Percentiles rank a stretch among this genome's conserved stretches.
Evolutionary conservation across 2,329 filamentous ascomycete genomes (phyloP).

Genomic region (Penicillium brevicompactum): DNA sequence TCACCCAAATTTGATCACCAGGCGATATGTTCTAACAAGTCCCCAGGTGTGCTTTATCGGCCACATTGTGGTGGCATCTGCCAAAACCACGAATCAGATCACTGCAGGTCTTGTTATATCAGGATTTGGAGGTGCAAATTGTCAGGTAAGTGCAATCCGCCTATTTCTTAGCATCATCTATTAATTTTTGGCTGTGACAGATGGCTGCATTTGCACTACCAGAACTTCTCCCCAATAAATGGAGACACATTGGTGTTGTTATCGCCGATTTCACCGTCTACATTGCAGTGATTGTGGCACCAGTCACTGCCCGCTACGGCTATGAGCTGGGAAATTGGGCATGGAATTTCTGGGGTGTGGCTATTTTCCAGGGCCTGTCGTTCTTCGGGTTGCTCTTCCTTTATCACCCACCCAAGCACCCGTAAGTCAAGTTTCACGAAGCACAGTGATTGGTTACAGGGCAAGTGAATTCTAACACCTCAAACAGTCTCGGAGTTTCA

Average conservation of each 20-base stretch:
- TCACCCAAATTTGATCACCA: too few species aligned
- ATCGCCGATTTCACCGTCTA: slow-evolving; percentile 48
- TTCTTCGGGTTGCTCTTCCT: slow-evolving; percentile 47
- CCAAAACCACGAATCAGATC: slow-evolving; percentile 43
- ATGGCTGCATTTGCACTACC: slow-evolving; percentile 50
- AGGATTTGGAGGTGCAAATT: slow-evolving; percentile 50
- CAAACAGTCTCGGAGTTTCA: slow-evolving; percentile 38
- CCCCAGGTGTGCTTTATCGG: slow-evolving; percentile 37
- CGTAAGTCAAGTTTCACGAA: slow-evolving; percentile 27
- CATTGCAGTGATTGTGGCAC: slow-evolving; percentile 50
- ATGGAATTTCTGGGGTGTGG: slow-evolving; percentile 50
- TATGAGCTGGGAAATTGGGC: slow-evolving; percentile 43
- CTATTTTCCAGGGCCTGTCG: slow-evolving; percentile 48
- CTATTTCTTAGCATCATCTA: neutral
- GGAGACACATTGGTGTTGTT: slow-evolving; percentile 49
- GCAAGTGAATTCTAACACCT: slow-evolving; percentile 13
- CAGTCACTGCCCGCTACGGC: slow-evolving; percentile 49
- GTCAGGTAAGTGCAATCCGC: slow-evolving; percentile 35
- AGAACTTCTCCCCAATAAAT: slow-evolving; percentile 54
- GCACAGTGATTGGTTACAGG: slow-evolving; percentile 10
- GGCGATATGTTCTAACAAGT: neutral
- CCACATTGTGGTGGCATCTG: slow-evolving; percentile 42
- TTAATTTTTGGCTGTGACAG: slow-evolving; percentile 7
- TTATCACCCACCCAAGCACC: slow-evolving; percentile 46
- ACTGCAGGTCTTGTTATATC: slow-evolving; percentile 46